These are phyloP conservation scores for Coprinopsis sp. DNA, from an alignment of 768 basidiomycete genomes.

Conservation along the genomic window DNA sequence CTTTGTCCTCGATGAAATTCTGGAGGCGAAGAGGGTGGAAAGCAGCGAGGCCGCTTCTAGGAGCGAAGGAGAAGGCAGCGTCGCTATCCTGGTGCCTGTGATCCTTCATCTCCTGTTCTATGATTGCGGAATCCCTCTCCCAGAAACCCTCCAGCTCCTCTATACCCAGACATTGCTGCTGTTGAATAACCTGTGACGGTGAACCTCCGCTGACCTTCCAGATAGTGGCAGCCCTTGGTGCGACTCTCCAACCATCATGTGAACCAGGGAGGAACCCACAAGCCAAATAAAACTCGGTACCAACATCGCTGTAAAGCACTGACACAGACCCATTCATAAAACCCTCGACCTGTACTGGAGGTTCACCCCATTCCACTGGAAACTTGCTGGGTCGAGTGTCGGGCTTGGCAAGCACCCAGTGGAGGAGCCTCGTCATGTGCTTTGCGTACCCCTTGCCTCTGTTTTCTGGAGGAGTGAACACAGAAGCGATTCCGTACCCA, in stretches of 20 bases:
- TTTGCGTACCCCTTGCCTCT: constrained; percentile 53
- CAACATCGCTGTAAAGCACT: constrained; percentile 26
- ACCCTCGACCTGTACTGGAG: constrained; percentile 15
- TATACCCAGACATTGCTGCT: constrained; percentile 27
- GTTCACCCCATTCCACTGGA: constrained; percentile 22
- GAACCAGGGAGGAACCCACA: constrained; percentile 16
- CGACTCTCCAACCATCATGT: constrained; percentile 38
- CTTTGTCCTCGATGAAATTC: constrained; percentile 16
- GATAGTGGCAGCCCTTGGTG: constrained; percentile 29
- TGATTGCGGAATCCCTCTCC: constrained; percentile 32
- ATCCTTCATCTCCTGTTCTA: constrained; percentile 28
- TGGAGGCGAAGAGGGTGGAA: constrained; percentile 22
- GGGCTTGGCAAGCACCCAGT: constrained; percentile 31
- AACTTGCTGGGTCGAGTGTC: constrained; percentile 15
- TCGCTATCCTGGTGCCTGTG: constrained; percentile 3
- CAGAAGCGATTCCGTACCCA: constrained; percentile 52
- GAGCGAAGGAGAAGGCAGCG: constrained; percentile 20
- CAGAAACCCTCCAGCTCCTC: constrained; percentile 29
- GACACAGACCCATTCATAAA: constrained; percentile 20
- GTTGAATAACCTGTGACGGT: neutral
- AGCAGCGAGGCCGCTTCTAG: constrained; percentile 23
- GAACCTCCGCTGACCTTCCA: constrained; percentile 26
- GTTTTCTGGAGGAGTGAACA: constrained; percentile 48
- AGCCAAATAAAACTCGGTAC: constrained; percentile 18
- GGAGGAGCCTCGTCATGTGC: constrained; percentile 63